Evolutionary conservation across 1,139 yeast genomes (phyloP).

Genomic region (Debaryomycetaceae sp.): DNA sequence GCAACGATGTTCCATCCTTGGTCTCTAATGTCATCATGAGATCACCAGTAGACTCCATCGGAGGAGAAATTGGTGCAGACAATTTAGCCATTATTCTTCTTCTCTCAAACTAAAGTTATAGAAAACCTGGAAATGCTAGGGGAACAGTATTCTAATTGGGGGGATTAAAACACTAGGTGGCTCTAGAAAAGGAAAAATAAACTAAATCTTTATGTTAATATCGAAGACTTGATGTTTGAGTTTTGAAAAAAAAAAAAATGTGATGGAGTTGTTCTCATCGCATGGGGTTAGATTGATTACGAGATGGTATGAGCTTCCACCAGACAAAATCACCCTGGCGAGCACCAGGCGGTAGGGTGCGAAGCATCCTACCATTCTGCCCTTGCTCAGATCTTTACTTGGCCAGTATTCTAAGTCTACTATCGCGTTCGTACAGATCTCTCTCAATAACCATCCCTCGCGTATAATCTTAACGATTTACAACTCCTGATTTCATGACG

Average conservation of each 20-base stretch:
- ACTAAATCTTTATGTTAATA: slow-evolving; percentile 2
- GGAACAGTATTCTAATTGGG: slow-evolving; percentile 12
- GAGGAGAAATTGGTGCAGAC: slow-evolving; percentile 82
- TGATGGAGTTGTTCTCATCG: slow-evolving; percentile 3
- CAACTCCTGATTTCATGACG: not conserved
- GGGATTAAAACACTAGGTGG: slow-evolving; percentile 11
- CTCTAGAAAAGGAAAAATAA: slow-evolving; percentile 2
- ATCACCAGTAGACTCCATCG: slow-evolving; percentile 78
- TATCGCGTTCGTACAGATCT: not conserved
- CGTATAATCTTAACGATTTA: not conserved
- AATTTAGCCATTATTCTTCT: slow-evolving; percentile 18
- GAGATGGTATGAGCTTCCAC: no score
- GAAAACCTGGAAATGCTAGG: slow-evolving; percentile 4
- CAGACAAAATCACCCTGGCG: no score
- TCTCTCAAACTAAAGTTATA: slow-evolving; percentile 2
- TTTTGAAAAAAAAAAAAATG: not conserved
- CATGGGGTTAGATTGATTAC: not conserved
- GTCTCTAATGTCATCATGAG: slow-evolving; percentile 87
- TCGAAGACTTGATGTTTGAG: slow-evolving; percentile 2
- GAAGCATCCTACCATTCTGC: no score
- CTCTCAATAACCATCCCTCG: slow-evolving; percentile 12
- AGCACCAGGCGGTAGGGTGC: no score
- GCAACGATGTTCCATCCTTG: slow-evolving; percentile 82
- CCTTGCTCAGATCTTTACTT: no score
- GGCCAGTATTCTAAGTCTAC: no score